These are phyloP conservation scores for Aspergillus brasiliensis DNA, from an alignment of 2,329 filamentous ascomycete genomes.

Conservation along the genomic window DNA sequence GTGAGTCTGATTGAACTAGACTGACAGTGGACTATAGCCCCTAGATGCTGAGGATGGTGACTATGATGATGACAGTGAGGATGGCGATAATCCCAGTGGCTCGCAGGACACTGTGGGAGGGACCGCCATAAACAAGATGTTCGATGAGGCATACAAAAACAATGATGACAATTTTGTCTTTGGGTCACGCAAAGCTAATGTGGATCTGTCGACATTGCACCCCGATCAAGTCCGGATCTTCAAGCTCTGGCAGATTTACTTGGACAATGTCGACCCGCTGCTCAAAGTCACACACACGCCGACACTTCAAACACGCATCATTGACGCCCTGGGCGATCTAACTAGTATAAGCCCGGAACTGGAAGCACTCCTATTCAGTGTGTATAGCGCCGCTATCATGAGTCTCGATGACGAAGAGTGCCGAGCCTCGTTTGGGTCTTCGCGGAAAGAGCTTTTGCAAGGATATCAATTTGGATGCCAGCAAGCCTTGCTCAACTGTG, in stretches of 20 bases:
- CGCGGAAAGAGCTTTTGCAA: slow-evolving; percentile 42
- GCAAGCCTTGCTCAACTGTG: slow-evolving; percentile 49
- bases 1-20: neutral
- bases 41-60: slow-evolving; percentile 24
- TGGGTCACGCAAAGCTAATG: slow-evolving; percentile 43
- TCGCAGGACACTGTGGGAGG: slow-evolving; percentile 34
- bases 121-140: slow-evolving; percentile 47
- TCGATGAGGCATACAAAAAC: slow-evolving; percentile 46
- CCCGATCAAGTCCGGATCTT: slow-evolving; percentile 65
- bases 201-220: slow-evolving; percentile 57
- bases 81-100: slow-evolving; percentile 33
- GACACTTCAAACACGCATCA: slow-evolving; percentile 64
- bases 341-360: slow-evolving; percentile 58
- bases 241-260: slow-evolving; percentile 65
- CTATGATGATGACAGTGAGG: slow-evolving; percentile 16
- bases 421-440: slow-evolving; percentile 37
- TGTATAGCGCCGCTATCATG: slow-evolving; percentile 64
- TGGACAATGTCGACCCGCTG: slow-evolving; percentile 69
- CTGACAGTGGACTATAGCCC: slow-evolving; percentile 9
- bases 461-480: slow-evolving; percentile 51
- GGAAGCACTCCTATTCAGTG: slow-evolving; percentile 67
- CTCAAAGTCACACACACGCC: slow-evolving; percentile 69
- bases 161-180: slow-evolving; percentile 57
- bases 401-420: slow-evolving; percentile 61
- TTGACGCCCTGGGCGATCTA: slow-evolving; percentile 62